Evolutionary conservation across 208 protist genomes (phyloP).

Genomic region (Porcisia hertigi): DNA sequence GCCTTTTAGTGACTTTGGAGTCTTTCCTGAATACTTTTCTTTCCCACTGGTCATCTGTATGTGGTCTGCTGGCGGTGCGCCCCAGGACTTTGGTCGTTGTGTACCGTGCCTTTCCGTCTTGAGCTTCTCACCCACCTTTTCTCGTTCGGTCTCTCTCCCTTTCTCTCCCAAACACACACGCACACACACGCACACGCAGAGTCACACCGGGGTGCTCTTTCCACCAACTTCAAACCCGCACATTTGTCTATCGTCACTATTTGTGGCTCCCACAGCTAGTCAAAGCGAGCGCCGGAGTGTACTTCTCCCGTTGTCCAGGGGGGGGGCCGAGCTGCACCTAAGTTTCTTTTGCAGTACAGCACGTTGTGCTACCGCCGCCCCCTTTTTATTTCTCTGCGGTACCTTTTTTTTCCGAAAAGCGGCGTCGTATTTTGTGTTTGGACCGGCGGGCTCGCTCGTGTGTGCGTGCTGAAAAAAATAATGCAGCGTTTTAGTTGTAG

Average conservation of each 20-base stretch:
- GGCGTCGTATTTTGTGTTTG: neutral
- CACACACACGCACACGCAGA: neutral
- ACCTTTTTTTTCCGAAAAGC: neutral
- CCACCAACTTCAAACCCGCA: neutral
- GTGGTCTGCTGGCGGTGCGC: too few relatives aligned
- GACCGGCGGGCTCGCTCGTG: neutral
- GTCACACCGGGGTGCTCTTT: neutral
- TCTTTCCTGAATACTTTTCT: too few relatives aligned
- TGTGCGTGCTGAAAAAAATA: neutral
- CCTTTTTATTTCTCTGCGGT: too few relatives aligned
- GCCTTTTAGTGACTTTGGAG: too few relatives aligned
- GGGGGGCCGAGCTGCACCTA: neutral
- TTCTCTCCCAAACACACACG: too few relatives aligned
- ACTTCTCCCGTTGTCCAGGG: neutral
- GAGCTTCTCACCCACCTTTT: too few relatives aligned
- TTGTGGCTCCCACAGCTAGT: neutral
- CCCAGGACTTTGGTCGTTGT: too few relatives aligned
- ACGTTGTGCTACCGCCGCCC: neutral
- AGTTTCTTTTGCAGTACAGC: neutral
- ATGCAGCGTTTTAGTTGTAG: conserved; percentile 20
- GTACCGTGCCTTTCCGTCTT: too few relatives aligned
- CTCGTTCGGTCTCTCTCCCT: too few relatives aligned
- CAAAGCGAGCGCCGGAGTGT: neutral
- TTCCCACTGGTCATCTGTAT: too few relatives aligned
- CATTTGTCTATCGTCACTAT: neutral